A percentile compares a stretch with the other conserved stretches of the same genome.
Conservation (phyloP, 2,329 filamentous ascomycete genomes). For the Cladosporium phlei region DNA sequence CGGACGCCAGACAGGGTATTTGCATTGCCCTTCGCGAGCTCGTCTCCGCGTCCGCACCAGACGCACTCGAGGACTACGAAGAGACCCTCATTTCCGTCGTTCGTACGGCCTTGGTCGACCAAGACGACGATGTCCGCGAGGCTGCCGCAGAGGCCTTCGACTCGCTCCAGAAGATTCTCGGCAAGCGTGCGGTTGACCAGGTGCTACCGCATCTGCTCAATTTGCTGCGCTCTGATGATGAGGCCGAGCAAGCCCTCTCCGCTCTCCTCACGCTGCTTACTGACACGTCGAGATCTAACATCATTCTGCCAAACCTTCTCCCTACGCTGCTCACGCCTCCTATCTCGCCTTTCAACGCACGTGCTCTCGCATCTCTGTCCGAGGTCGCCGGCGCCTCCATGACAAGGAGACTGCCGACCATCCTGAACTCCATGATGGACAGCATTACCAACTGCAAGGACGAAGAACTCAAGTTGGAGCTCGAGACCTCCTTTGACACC, state of each 20-base stretch:
- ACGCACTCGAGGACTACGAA: constrained; percentile 89
- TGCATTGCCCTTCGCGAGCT: constrained; percentile 93
- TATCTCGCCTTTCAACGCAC: constrained; percentile 91
- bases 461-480: constrained; percentile 65
- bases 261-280: constrained; percentile 91
- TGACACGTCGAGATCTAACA: constrained; percentile 87
- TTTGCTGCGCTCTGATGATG: constrained; percentile 76
- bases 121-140: constrained; percentile 83
- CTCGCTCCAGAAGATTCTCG: constrained; percentile 84
- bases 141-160: constrained; percentile 97
- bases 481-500: constrained; percentile 78
- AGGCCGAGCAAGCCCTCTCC: constrained; percentile 86
- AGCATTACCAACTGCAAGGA: constrained; percentile 77
- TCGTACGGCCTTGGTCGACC: constrained; percentile 84
- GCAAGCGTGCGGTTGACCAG: constrained; percentile 91
- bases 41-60: constrained; percentile 80
- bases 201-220: constrained; percentile 88
- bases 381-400: constrained; percentile 86
- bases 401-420: constrained; percentile 81
- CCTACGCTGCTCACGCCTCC: constrained; percentile 86
- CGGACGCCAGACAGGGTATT: constrained; percentile 92
- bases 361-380: constrained; percentile 84
- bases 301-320: constrained; percentile 92
- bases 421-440: constrained; percentile 91
- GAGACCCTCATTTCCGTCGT: constrained; percentile 93